These are phyloP conservation scores for Arachnomyces sp. DNA, from an alignment of 2,329 filamentous ascomycete species.

Conservation along the genomic window DNA sequence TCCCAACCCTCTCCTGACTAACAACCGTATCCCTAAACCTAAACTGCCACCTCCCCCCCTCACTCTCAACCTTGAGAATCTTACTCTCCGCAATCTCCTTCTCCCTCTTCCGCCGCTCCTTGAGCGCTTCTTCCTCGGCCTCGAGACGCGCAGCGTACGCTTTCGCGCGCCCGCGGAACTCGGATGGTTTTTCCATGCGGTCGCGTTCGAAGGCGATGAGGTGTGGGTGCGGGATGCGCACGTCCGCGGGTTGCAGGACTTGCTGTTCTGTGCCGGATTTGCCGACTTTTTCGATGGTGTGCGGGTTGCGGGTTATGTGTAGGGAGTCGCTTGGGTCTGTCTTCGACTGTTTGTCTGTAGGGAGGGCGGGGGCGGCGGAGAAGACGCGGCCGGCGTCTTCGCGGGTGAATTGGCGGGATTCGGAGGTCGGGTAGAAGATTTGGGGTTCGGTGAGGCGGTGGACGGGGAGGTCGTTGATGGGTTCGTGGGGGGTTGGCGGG, in stretches of 20 bases:
- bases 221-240: constrained; percentile 56
- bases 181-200: constrained; percentile 26
- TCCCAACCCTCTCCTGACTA: constrained; percentile 47
- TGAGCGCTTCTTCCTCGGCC: constrained; percentile 30
- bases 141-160: constrained; percentile 39
- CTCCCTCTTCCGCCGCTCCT: constrained; percentile 30
- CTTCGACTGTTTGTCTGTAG: constrained; percentile 14
- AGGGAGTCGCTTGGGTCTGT: constrained; percentile 22
- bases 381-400: constrained; percentile 57
- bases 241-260: constrained; percentile 52
- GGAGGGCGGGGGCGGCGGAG: constrained; percentile 34
- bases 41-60: constrained; percentile 50
- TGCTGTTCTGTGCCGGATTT: constrained; percentile 37
- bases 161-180: constrained; percentile 24
- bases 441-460: constrained; percentile 47
- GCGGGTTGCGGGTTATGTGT: constrained; percentile 21
- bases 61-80: constrained; percentile 35
- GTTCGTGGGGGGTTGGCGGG: constrained; percentile 44
- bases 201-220: constrained; percentile 45
- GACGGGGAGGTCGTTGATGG: constrained; percentile 56
- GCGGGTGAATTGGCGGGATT: constrained; percentile 57
- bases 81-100: constrained; percentile 37
- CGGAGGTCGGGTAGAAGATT: constrained; percentile 56
- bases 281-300: constrained; percentile 34
- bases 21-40: constrained; percentile 48